phyloP scores from a whole-genome alignment of 176 grass and related monocot genomes.

The Carex cristatella region DNA sequence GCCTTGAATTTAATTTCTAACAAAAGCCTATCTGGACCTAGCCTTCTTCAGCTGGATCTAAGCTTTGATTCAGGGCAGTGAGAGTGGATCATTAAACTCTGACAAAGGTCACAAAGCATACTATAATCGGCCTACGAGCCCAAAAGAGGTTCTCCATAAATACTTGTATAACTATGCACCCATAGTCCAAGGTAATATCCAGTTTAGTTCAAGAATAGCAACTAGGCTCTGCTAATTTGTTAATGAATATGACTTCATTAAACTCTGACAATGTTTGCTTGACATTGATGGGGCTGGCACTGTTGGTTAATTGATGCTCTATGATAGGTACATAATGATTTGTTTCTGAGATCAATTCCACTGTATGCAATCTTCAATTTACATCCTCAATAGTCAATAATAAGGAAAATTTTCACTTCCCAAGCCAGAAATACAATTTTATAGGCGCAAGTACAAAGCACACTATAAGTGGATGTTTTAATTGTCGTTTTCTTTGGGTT shows the following conservation, averaged over 20 bases:
- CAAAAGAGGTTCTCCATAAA: too few species aligned
- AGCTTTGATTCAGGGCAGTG: neutral
- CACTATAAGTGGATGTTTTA: neutral
- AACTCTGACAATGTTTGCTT: neutral
- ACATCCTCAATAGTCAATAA: too few species aligned
- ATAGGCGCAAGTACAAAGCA: neutral
- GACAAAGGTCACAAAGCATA: too few species aligned
- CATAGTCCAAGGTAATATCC: too few species aligned
- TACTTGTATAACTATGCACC: too few species aligned
- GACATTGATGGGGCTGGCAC: too few species aligned
- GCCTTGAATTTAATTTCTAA: neutral
- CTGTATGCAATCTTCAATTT: too few species aligned
- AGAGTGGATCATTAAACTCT: too few species aligned
- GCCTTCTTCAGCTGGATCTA: neutral
- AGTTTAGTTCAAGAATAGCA: neutral
- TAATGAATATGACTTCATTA: neutral
- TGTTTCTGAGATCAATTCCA: too few species aligned
- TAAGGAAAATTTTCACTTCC: too few species aligned
- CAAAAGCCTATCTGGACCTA: neutral
- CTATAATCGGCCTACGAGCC: neutral
- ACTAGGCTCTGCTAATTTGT: neutral
- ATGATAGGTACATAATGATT: too few species aligned
- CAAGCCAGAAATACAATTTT: neutral
- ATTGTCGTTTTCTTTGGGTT: neutral
- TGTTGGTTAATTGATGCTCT: too few species aligned